Conservation (phyloP, 371 early-diverging fungal species). For the Mortierella sp. region DNA sequence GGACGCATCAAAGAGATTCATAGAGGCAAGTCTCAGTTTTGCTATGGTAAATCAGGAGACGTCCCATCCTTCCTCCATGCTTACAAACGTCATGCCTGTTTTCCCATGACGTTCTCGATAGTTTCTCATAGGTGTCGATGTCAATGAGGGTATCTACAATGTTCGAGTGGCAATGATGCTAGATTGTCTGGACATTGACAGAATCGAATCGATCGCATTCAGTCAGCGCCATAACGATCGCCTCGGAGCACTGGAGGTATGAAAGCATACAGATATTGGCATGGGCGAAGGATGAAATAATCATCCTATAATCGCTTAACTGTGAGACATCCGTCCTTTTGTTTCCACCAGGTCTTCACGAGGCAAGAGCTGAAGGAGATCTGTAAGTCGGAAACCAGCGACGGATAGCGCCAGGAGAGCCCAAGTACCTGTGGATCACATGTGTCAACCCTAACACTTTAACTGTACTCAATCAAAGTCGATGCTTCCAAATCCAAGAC, state of each 20-base stretch:
- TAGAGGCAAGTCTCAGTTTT: no score
- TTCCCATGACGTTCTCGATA: no score
- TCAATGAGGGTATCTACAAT: not conserved
- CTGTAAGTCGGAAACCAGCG: not conserved
- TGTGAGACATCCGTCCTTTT: not conserved
- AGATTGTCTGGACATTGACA: not conserved
- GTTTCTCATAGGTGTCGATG: no score
- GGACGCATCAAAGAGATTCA: no score
- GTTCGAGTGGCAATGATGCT: not conserved
- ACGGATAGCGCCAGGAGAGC: not conserved
- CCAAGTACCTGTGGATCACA: not conserved
- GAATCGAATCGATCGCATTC: not conserved
- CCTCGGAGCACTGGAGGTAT: not conserved
- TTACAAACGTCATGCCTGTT: no score
- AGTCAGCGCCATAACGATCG: not conserved
- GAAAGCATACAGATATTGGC: not conserved
- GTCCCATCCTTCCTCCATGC: no score
- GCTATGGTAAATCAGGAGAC: no score
- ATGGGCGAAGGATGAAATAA: not conserved
- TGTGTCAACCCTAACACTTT: not conserved
- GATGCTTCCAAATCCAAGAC: not conserved
- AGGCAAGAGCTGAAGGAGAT: not conserved
- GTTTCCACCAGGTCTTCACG: not conserved
- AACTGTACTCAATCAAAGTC: not conserved
- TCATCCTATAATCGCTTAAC: not conserved